A percentile compares a stretch with the other conserved stretches of the same genome.
Conservation (phyloP, 176 grass and related monocot species). For the Rhynchospora breviuscula region DNA sequence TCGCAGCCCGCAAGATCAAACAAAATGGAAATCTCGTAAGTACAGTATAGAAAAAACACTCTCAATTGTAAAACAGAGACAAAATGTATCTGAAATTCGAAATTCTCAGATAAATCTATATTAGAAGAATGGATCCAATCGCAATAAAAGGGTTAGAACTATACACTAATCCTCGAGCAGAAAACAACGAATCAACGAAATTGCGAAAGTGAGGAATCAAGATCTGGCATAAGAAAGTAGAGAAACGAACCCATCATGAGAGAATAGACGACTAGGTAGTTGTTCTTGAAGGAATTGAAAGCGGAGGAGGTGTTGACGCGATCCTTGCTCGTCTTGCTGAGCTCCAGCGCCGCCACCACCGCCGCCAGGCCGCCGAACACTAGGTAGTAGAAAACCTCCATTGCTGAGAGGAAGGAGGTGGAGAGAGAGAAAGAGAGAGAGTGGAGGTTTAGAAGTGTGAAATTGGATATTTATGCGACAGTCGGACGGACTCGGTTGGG, state of each 20-base stretch:
- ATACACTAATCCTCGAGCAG: neutral
- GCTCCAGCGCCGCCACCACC: constrained; percentile 38
- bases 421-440: neutral
- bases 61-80: neutral
- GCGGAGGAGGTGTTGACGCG: constrained; percentile 43
- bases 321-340: constrained; percentile 51
- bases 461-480: neutral
- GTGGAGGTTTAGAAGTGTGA: neutral
- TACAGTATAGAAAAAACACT: neutral
- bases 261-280: constrained; percentile 55
- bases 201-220: neutral
- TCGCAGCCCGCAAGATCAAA: neutral
- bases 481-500: neutral
- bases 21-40: neutral
- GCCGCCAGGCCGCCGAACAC: constrained; percentile 35
- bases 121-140: neutral
- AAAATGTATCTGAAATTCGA: neutral
- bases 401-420: neutral
- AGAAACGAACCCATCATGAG: constrained; percentile 47
- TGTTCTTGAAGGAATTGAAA: constrained; percentile 57
- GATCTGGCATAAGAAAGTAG: neutral
- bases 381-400: constrained; percentile 61
- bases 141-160: neutral
- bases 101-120: neutral
- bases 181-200: neutral